phyloP scores from a whole-genome alignment of 352 stramenopile species.

The Aphanomyces euteiches region DNA sequence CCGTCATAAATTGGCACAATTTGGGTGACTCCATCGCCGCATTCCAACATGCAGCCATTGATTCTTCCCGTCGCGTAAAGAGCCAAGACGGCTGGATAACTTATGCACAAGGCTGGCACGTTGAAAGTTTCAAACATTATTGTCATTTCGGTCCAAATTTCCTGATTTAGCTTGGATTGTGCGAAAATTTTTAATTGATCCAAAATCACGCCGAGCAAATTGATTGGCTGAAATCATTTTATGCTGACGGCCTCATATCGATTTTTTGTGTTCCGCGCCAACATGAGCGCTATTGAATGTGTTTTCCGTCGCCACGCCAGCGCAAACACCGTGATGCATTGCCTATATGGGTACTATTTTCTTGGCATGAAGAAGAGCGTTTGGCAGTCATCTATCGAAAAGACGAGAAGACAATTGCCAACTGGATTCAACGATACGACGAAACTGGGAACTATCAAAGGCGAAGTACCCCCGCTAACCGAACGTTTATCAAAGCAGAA shows the following conservation, averaged over 20 bases:
- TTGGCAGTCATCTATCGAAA: not conserved
- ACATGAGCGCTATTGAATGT: not conserved
- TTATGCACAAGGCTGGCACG: no score
- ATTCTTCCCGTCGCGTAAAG: no score
- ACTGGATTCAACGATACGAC: no score
- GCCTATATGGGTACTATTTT: not conserved
- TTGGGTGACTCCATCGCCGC: no score
- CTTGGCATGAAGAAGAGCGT: not conserved
- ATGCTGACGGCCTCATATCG: not conserved
- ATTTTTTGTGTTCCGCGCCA: not conserved
- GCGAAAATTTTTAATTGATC: not conserved
- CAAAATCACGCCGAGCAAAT: not conserved
- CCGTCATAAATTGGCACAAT: no score
- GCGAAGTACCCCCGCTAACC: no score
- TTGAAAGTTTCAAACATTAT: not conserved
- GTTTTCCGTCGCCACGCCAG: not conserved
- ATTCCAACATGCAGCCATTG: no score
- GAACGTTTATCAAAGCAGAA: no score
- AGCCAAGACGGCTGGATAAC: no score
- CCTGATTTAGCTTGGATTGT: not conserved
- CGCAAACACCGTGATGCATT: not conserved
- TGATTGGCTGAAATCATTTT: not conserved
- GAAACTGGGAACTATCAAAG: no score
- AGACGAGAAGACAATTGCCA: not conserved
- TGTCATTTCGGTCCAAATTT: constrained; percentile 1